Conservation (phyloP, 2,329 filamentous ascomycete species). For the Cladophialophora carrionii region DNA sequence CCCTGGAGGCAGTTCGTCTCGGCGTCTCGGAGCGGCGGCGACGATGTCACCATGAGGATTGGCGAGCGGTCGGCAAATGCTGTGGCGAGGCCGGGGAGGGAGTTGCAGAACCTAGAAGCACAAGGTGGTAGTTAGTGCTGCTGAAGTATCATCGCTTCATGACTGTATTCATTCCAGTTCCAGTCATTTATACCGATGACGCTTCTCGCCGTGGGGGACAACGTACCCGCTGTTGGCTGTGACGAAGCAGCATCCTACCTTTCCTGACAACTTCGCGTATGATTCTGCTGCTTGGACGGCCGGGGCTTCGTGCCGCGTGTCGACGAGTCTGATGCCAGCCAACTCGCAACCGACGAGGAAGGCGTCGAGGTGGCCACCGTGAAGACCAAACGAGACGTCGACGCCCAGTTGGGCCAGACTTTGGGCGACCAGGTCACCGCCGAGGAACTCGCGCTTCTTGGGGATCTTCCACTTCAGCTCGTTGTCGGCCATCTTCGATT, state of each 20-base stretch:
- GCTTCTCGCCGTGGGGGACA: background rate
- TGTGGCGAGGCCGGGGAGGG: slow-evolving; percentile 52
- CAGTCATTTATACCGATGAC: no score
- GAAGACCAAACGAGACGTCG: slow-evolving; percentile 52
- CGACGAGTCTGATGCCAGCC: slow-evolving; percentile 49
- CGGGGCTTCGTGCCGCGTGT: slow-evolving; percentile 54
- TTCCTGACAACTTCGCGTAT: slow-evolving; percentile 51
- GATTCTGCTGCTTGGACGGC: slow-evolving; percentile 55
- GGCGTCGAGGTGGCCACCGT: slow-evolving; percentile 55
- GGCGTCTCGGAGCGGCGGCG: slow-evolving; percentile 50
- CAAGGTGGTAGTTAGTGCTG: background rate
- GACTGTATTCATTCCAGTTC: background rate
- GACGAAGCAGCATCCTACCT: slow-evolving; percentile 53
- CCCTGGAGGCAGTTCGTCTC: slow-evolving; percentile 54
- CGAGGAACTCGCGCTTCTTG: slow-evolving; percentile 47
- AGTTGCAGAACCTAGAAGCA: slow-evolving; percentile 49
- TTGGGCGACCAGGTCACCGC: slow-evolving; percentile 54
- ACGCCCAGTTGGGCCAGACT: slow-evolving; percentile 49
- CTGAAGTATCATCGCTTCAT: no score
- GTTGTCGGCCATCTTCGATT: slow-evolving; percentile 13
- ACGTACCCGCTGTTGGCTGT: slow-evolving; percentile 54
- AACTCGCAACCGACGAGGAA: slow-evolving; percentile 52
- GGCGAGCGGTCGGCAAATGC: slow-evolving; percentile 52
- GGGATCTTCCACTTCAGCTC: slow-evolving; percentile 38
- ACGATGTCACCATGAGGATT: slow-evolving; percentile 52